A percentile compares a stretch with the other conserved stretches of the same genome.
These are phyloP conservation scores for Massariosphaeria phaeospora DNA, from an alignment of 495 filamentous ascomycete genomes.

Conservation along the genomic window DNA sequence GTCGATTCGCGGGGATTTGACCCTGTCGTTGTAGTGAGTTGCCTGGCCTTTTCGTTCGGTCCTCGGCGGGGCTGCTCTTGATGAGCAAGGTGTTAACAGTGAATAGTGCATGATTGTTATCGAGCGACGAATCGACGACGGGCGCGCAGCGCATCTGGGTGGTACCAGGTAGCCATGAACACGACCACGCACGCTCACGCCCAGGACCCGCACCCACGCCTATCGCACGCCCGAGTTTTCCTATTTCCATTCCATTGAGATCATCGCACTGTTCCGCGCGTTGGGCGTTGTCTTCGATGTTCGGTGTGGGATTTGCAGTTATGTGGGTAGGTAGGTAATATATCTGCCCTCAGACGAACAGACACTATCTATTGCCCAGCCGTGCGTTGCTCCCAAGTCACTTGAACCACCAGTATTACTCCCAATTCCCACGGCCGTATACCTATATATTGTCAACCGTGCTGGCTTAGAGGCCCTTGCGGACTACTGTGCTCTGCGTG, in stretches of 20 bases:
- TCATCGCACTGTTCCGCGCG: neutral
- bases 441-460: too few species aligned
- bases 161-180: neutral
- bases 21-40: conserved; percentile 43
- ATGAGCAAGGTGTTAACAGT: conserved; percentile 11
- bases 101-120: conserved; percentile 24
- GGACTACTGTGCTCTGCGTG: neutral
- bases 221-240: neutral
- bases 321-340: too few species aligned
- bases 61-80: neutral
- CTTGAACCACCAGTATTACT: too few species aligned
- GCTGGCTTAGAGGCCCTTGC: too few species aligned
- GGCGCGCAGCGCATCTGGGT: neutral
- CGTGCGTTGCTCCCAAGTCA: too few species aligned
- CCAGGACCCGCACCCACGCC: too few species aligned
- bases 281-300: neutral
- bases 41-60: neutral
- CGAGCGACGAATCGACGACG: neutral
- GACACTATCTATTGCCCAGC: too few species aligned
- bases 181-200: neutral
- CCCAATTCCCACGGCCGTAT: too few species aligned
- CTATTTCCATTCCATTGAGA: too few species aligned
- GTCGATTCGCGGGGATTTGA: conserved; percentile 44
- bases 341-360: too few species aligned
- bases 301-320: too few species aligned